phyloP scores from a whole-genome alignment of 306 rosid species.

The Ammopiptanthus mongolicus region DNA sequence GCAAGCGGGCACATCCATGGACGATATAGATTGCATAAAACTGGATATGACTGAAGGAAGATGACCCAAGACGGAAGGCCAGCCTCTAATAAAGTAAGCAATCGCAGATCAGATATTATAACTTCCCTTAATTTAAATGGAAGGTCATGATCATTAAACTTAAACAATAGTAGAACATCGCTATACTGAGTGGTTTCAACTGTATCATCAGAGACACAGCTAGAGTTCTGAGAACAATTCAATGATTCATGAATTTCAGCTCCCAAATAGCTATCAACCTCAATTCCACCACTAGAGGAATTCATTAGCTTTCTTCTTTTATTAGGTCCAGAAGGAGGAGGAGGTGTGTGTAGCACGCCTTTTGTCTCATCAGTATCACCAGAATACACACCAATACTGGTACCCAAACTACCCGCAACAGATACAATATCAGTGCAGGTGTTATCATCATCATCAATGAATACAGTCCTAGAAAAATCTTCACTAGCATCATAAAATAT shows the following conservation, averaged over 20 bases:
- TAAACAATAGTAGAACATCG: constrained; percentile 66
- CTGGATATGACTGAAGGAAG: constrained; percentile 97
- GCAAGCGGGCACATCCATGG: constrained; percentile 99
- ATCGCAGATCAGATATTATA: constrained; percentile 76
- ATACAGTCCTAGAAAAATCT: constrained; percentile 29
- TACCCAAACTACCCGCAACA: constrained; percentile 33
- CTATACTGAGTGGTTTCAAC: constrained; percentile 64
- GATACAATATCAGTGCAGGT: constrained; percentile 19
- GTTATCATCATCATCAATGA: constrained; percentile 35
- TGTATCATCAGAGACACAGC: constrained; percentile 34
- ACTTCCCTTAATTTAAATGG: constrained; percentile 70
- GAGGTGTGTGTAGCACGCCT: constrained; percentile 52
- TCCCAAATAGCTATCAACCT: constrained; percentile 30
- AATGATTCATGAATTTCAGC: constrained; percentile 19
- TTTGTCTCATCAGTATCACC: constrained; percentile 20
- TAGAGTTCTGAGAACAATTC: constrained; percentile 24
- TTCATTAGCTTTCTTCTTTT: constrained; percentile 69
- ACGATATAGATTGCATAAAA: constrained; percentile 82
- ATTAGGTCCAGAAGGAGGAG: constrained; percentile 66
- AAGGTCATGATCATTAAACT: constrained; percentile 78
- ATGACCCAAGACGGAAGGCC: constrained; percentile 98
- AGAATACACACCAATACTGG: constrained; percentile 29
- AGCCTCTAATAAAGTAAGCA: constrained; percentile 89
- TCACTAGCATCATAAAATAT: constrained; percentile 71
- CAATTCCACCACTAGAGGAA: constrained; percentile 28